Evolutionary conservation across 495 filamentous ascomycete species (phyloP), one percentile per base, ranked within the genome.

Genomic region (Corynascus novoguineensis): DNA sequence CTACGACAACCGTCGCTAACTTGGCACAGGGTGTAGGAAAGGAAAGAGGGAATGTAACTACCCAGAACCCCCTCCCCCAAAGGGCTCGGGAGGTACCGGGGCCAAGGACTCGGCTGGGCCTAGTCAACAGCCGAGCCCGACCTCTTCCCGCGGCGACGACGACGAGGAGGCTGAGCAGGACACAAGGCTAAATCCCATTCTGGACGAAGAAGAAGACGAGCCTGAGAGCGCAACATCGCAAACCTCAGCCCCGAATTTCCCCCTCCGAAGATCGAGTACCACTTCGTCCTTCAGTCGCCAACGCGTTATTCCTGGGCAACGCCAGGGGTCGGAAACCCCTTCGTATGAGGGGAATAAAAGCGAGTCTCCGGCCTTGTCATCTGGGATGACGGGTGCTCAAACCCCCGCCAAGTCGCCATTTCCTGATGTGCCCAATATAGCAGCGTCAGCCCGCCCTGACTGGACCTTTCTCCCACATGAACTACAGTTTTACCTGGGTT

Each of bases 11-110:
- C 8, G n/a, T 14, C 52, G 60, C 67, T 69, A 50, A 71, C 58
- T 41, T 37, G 25, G 49, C 15, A 44, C 57, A 89, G 86, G 89
- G 61, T 96, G 90, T 68, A 82, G 83, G 53, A 96, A 95, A 70
- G 90, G 90, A 32, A 86, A 81, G 58, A 79, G 91, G 67, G 88
- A 91, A 32, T 96, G 91, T 64, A 75, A 83, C 50, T 96, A 92
- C 69, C 89, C 90, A 10, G 86, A 87, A 35, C 79, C 83, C 19
- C 66, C 81, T n/a, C 72, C 79, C 25, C 55, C 77, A 27, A 79
- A 83, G 68, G 60, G 70, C 4, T 71, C 75, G 21, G 64, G 72
- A 41, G 75, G 73, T 61, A 64, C 72, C 15, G 68, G 72, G 41
- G 70, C 75, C 59, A 72, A 80, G 72, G 62, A 77, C 38, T 55